Conservation (phyloP, 805 yeast genomes). For the Saturnispora mendoncae region DNA sequence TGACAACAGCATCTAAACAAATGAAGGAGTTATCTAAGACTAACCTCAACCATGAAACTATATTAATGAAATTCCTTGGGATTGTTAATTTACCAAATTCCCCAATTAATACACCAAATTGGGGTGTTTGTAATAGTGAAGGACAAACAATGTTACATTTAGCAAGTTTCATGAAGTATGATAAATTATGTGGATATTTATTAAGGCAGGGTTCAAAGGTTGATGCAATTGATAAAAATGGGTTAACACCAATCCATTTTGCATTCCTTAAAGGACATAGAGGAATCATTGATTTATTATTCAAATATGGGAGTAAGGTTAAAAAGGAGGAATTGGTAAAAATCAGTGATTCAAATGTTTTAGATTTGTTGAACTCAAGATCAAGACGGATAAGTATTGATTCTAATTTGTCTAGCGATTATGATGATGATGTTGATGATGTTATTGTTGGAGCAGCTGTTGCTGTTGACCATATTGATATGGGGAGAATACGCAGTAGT, state of each 20-base stretch:
- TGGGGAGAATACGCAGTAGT: too few species aligned
- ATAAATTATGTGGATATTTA: constrained; percentile 51
- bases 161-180: constrained; percentile 69
- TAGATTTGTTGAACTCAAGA: constrained; percentile 26
- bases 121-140: constrained; percentile 71
- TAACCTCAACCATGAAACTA: constrained; percentile 39
- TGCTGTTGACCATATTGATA: too few species aligned
- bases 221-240: constrained; percentile 69
- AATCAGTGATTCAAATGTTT: constrained; percentile 33
- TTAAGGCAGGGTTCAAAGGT: constrained; percentile 56
- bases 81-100: constrained; percentile 61
- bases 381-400: constrained; percentile 10
- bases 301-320: constrained; percentile 34
- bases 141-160: constrained; percentile 88
- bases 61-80: constrained; percentile 41
- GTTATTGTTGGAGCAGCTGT: not conserved
- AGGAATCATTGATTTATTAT: constrained; percentile 50
- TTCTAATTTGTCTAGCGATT: constrained; percentile 7
- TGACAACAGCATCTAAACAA: constrained; percentile 42
- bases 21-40: constrained; percentile 39
- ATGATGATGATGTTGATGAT: constrained; percentile 6
- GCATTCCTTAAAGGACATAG: constrained; percentile 73
- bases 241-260: constrained; percentile 80
- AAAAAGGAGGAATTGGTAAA: constrained; percentile 47
- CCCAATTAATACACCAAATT: constrained; percentile 52